Percentiles rank a stretch among this genome's conserved stretches.
Conservation (phyloP, 108 stramenopile genomes). For the Mediolabrus comicus region DNA sequence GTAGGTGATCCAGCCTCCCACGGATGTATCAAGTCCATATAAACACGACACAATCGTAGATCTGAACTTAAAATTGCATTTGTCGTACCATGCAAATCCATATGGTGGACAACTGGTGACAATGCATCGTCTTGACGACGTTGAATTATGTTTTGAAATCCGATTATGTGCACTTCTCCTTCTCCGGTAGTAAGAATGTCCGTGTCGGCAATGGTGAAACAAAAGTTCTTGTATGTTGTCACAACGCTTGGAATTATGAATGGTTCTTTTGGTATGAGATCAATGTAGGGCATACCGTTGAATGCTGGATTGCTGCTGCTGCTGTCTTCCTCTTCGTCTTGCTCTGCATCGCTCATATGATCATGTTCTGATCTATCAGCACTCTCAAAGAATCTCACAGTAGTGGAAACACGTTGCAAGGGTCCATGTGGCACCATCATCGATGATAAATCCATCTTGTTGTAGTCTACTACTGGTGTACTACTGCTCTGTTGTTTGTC, state of each 20-base stretch:
- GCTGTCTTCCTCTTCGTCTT: too few species aligned
- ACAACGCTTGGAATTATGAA: not conserved
- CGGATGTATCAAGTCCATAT: not conserved
- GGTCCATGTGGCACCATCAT: not conserved
- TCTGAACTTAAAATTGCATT: not conserved
- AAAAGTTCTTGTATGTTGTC: slow-evolving; percentile 6
- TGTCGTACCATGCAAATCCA: slow-evolving; percentile 1
- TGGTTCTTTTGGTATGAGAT: not conserved
- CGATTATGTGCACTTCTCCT: not conserved
- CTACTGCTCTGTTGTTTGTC: not conserved
- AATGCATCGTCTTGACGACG: not conserved
- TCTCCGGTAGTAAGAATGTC: not conserved
- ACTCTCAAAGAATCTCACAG: not conserved
- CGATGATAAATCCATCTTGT: not conserved
- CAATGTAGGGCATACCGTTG: not conserved
- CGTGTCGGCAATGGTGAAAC: not conserved
- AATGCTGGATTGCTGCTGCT: not conserved
- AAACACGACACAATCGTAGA: not conserved
- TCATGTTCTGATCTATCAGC: too few species aligned
- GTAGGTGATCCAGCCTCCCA: slow-evolving; percentile 1
- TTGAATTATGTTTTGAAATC: not conserved
- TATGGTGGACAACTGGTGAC: not conserved
- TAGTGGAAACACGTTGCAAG: not conserved
- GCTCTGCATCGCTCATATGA: too few species aligned
- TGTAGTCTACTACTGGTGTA: not conserved